Conservation (phyloP, 148 eudicot species). For the Rhododendron ferrugineum region DNA sequence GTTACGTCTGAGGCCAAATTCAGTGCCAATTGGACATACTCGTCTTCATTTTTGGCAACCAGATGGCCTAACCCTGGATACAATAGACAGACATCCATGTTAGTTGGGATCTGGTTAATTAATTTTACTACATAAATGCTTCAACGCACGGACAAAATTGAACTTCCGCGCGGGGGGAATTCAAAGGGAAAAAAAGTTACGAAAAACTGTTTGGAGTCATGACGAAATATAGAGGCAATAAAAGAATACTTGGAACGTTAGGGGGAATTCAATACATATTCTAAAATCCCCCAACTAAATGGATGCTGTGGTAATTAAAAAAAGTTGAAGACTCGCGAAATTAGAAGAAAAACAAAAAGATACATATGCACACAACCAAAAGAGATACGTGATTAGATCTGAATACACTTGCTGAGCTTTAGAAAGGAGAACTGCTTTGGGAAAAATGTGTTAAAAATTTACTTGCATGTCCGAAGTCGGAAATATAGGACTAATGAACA, state of each 20-base stretch:
- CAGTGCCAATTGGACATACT: constrained; percentile 68
- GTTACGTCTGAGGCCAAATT: constrained; percentile 69
- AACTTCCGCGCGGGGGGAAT: background rate
- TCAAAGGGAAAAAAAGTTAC: no score
- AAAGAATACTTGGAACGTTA: background rate
- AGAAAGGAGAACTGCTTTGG: background rate
- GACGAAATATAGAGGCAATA: background rate
- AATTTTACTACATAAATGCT: background rate
- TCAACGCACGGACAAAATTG: background rate
- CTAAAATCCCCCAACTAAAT: background rate
- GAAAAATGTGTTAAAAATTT: background rate
- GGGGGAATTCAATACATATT: background rate
- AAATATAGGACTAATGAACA: background rate
- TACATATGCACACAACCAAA: background rate
- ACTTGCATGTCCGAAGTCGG: background rate
- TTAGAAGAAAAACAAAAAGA: background rate
- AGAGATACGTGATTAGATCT: background rate
- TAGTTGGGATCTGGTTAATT: background rate
- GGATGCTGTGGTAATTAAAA: background rate
- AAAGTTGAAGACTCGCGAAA: background rate
- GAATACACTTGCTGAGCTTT: background rate
- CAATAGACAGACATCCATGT: background rate
- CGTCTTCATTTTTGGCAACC: constrained; percentile 87
- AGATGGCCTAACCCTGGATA: constrained; percentile 62
- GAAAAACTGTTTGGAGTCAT: background rate